phyloP scores from a whole-genome alignment of 163 green algal species.

The Chlamydomonas reinhardtii region DNA sequence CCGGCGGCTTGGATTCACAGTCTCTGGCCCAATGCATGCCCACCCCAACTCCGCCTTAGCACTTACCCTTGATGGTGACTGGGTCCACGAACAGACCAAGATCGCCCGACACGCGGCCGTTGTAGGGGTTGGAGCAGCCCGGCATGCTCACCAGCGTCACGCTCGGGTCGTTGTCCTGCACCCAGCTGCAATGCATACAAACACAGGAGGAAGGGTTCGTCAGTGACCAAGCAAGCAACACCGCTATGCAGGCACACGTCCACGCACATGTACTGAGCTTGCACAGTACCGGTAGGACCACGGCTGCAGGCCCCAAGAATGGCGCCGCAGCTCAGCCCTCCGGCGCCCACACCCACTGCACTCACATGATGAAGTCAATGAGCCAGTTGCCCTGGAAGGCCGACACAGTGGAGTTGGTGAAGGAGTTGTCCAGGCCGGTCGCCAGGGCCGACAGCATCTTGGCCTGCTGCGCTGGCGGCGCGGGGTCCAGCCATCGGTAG shows the following conservation, averaged over 20 bases:
- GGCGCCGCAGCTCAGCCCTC: no score
- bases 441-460: conserved; percentile 49
- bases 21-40: no score
- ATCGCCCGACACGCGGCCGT: not conserved
- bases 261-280: no score
- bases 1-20: no score
- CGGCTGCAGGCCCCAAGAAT: no score
- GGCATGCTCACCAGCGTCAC: conserved; percentile 1
- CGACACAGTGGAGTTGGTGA: conserved; percentile 53
- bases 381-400: conserved; percentile 55
- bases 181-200: not conserved
- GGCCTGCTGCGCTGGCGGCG: conserved; percentile 41
- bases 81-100: conserved; percentile 15
- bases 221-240: no score
- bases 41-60: no score
- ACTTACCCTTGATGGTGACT: not conserved
- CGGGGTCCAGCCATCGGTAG: conserved; percentile 60
- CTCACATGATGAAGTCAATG: conserved; percentile 45
- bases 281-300: no score
- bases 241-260: no score
- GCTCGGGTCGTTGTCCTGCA: not conserved
- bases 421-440: conserved; percentile 19
- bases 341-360: no score
- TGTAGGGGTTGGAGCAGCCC: conserved; percentile 55
- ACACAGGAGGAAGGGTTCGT: no score